Base-by-base conservation (phyloP, 768 basidiomycete species). In the Tephrocybe sp. region DNA sequence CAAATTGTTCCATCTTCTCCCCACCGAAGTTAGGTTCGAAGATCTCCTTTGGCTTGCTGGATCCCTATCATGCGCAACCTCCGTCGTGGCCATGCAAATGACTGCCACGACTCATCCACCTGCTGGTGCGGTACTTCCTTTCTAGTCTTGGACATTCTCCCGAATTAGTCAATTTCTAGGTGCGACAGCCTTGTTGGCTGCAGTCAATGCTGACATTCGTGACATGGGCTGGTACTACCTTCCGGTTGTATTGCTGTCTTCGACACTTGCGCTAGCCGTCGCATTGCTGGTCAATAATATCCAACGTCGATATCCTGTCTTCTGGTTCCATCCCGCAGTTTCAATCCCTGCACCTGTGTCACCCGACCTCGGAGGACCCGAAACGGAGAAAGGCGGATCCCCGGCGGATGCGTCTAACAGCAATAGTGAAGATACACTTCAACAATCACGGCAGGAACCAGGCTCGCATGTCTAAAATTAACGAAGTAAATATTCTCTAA, bases 31-130 rank as follows among this genome's bases (percentile, higher is more conserved):
- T 45, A 68, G 67, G 16, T 78, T 74, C 58, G 52, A 71, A 22
- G 60, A 77, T n/a, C 59, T 80, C 22, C 53, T 68, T 39, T 83
- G 79, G 80, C 65, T 83, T 11, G 72, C 73, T 8, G 78, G 68
- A 5, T 74, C 76, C 0, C 60, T 81, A 1, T 69, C 77, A 0
- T 74, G 72, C 46, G 73, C 74, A 1, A 55, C 65, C 13, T 48
- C 74, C 19, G 60, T 78, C 33, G 74, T 78, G 14, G 58, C 68
- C 19, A 80, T 82, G 81, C 77, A 80, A 55, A 65, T 81, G 44
- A 78, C 78, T 8, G 61, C 61, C 9, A 82, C 75, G 5, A 73
- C 72, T 8, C 80, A 82, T 58, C 81, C 80, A 2, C 80, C 81
- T 17, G 79, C 78, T 45, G 82, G 73, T 71, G 33, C 26, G 58